Conservation (phyloP, 2,329 filamentous ascomycete genomes). For the Neopestalotiopsis clavispora region DNA sequence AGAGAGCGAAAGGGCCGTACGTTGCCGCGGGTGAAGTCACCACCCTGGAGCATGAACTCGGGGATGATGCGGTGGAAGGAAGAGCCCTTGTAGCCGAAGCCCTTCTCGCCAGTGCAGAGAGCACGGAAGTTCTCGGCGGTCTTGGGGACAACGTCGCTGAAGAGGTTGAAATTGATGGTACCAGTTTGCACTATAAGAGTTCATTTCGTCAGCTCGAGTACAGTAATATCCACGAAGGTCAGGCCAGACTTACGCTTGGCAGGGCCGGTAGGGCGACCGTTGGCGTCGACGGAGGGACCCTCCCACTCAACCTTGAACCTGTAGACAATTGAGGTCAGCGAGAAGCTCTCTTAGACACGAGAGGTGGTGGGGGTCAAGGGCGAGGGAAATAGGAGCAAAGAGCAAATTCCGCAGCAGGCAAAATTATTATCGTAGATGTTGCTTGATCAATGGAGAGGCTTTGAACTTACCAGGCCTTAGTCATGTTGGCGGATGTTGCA, state of each 20-base stretch:
- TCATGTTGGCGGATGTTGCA: constrained; percentile 75
- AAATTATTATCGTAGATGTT: constrained; percentile 30
- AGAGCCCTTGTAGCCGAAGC: constrained; percentile 82
- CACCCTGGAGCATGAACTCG: constrained; percentile 94
- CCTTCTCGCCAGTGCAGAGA: constrained; percentile 81
- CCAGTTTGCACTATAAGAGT: constrained; percentile 66
- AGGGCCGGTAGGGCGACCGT: constrained; percentile 56
- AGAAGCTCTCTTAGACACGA: not conserved
- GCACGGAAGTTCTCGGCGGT: constrained; percentile 84
- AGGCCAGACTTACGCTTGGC: constrained; percentile 64
- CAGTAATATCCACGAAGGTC: not conserved
- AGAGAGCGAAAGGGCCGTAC: constrained; percentile 57
- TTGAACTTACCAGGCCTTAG: constrained; percentile 41
- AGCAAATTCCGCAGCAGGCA: constrained; percentile 56
- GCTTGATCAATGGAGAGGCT: not conserved
- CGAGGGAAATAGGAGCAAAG: constrained; percentile 38
- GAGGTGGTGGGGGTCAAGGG: constrained; percentile 17
- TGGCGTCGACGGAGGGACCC: constrained; percentile 71
- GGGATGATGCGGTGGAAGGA: constrained; percentile 93
- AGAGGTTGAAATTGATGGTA: constrained; percentile 90
- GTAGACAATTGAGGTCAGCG: constrained; percentile 41
- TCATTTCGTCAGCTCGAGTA: constrained; percentile 25
- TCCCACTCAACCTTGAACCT: constrained; percentile 78
- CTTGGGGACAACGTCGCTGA: constrained; percentile 84
- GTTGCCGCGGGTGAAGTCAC: constrained; percentile 92